phyloP scores from a whole-genome alignment of 345 rosid genomes.

The Boechera retrofracta region DNA sequence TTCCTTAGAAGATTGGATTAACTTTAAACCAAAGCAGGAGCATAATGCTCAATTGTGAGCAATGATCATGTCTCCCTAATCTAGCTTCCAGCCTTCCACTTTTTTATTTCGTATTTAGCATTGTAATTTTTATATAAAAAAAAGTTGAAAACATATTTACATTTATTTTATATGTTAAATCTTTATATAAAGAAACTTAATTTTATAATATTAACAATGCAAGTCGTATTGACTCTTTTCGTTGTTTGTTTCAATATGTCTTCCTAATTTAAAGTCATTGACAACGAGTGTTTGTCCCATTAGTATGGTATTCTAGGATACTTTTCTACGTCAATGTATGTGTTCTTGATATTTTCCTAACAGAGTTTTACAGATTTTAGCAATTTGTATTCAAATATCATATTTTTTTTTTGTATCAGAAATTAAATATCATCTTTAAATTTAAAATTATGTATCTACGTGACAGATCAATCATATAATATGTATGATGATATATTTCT shows the following conservation, averaged over 20 bases:
- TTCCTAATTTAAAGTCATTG: not conserved
- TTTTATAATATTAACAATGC: not conserved
- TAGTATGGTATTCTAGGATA: conserved; percentile 6
- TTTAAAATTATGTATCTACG: not conserved
- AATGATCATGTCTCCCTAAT: conserved; percentile 23
- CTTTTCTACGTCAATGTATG: conserved; percentile 28
- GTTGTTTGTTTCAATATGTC: conserved; percentile 11
- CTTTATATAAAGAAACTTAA: not conserved
- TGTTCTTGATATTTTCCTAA: not conserved
- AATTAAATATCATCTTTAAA: not conserved
- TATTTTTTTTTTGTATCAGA: not conserved
- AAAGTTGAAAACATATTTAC: no score
- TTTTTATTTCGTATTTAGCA: not conserved
- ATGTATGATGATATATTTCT: not conserved
- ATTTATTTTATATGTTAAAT: not conserved
- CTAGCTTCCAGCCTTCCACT: not conserved
- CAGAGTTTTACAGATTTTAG: not conserved
- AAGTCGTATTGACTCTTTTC: not conserved
- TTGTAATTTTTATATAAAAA: not conserved
- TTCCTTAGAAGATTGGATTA: not conserved
- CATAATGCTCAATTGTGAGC: conserved; percentile 20
- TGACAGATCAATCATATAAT: not conserved
- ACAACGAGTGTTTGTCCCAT: conserved; percentile 27
- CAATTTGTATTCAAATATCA: not conserved
- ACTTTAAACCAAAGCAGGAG: conserved; percentile 20